These are phyloP conservation scores for Lepidium didymum DNA, from an alignment of 345 rosid genomes.

Conservation along the genomic window DNA sequence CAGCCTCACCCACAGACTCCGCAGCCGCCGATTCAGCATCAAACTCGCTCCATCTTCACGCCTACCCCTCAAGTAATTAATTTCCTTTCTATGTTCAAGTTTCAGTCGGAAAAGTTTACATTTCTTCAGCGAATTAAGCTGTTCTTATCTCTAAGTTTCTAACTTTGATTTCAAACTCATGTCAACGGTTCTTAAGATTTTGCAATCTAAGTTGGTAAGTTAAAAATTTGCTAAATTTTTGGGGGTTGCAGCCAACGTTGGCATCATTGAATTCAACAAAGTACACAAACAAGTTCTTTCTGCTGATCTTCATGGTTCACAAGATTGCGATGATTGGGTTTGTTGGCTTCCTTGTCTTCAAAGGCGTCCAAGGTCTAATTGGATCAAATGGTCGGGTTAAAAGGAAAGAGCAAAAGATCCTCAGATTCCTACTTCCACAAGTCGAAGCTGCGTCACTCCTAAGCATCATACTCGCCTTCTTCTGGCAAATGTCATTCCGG, in stretches of 20 bases:
- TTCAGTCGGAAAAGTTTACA: neutral
- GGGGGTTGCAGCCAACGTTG: conserved; percentile 39
- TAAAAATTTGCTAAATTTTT: neutral
- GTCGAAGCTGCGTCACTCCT: conserved; percentile 75
- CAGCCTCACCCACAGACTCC: conserved; percentile 3
- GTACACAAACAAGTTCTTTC: conserved; percentile 71
- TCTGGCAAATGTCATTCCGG: conserved; percentile 80
- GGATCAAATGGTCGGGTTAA: conserved; percentile 44
- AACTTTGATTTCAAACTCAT: neutral
- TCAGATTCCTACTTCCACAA: conserved; percentile 67
- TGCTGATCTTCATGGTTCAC: conserved; percentile 67
- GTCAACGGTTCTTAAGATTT: neutral
- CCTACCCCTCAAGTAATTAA: conserved; percentile 79
- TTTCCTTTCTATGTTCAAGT: neutral
- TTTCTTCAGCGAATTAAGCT: neutral
- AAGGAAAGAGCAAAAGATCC: conserved; percentile 48
- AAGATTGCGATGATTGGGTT: conserved; percentile 54
- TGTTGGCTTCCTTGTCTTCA: conserved; percentile 76
- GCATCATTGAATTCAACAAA: conserved; percentile 68
- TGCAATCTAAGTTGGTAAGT: neutral
- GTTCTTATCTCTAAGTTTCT: neutral
- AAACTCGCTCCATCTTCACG: conserved; percentile 73
- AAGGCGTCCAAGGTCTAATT: conserved; percentile 75
- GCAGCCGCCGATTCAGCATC: conserved; percentile 25
- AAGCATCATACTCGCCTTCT: conserved; percentile 77